Evolutionary conservation across 2,329 filamentous ascomycete genomes (phyloP), one percentile per base, ranked within the genome.

Genomic region (Exophiala alcalophila): DNA sequence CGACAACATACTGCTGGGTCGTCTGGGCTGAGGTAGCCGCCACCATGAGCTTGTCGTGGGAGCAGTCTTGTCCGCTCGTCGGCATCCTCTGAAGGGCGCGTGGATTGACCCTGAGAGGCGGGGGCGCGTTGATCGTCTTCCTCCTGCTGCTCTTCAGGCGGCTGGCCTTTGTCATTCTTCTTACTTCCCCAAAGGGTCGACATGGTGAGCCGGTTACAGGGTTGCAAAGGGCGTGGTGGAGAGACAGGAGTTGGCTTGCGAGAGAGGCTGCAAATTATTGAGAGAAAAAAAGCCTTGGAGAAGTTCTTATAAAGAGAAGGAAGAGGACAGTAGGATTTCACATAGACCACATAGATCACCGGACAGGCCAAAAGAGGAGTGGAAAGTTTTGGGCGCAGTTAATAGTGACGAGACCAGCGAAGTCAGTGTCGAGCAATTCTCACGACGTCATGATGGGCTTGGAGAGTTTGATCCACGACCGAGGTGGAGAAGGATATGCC

Each of bases 21-120:
- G 69, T 89, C 84, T 9, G 85, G 84, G 57, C 83, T 84, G 40
- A 90, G 70, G 57, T 83, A 89, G 35, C 72, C 74, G 59, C 84
- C 68, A 44, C 80, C 76, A 57, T 81, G 83, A 25, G 82, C 81
- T 19, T 47, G 52, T 20, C 40, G 47, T 39, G 52, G 50, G 18
- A 94, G 74, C 54, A 94, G 72, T 20, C 84, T 76, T 26, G 78
- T 80, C 49, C 77, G 66, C 63, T 84, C 81, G 49, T 77, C 73
- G 15, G 77, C 69, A 43, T 80, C 72, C 33, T 56, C 50, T 8
- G 49, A 47, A 43, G 51, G 30, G 53, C 54, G 34, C 44, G 40
- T 36, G 5, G 47, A 35, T 25, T 45, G 50, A 23, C 28, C 33
- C 20, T 49, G 44, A 15, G 48, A 49, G 19, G 45, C 31, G n/a